A percentile compares a stretch with the other conserved stretches of the same genome.
Conservation (phyloP, 2,329 filamentous ascomycete genomes). For the Trichoderma endophyticum region DNA sequence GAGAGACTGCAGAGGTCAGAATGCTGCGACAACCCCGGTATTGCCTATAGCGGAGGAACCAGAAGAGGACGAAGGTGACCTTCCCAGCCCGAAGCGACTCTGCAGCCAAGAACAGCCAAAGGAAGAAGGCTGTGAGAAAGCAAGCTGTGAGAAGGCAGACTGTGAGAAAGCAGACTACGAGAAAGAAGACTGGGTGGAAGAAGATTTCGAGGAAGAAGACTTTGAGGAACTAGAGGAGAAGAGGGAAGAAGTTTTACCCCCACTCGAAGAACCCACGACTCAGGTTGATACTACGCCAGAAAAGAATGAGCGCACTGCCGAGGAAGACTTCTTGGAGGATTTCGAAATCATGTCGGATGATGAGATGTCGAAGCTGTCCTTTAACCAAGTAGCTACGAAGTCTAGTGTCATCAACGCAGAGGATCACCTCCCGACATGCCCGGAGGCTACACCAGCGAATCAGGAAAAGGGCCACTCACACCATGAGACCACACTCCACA, state of each 20-base stretch:
- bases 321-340: neutral
- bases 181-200: neutral
- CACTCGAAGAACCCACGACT: neutral
- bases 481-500: neutral
- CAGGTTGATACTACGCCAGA: neutral
- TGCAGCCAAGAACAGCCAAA: neutral
- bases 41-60: constrained; percentile 20
- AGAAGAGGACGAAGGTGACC: constrained; percentile 21
- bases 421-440: neutral
- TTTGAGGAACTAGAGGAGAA: neutral
- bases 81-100: neutral
- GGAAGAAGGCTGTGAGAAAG: neutral
- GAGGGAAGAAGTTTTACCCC: no score
- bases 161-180: no score
- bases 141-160: no score
- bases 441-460: neutral
- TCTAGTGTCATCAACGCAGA: neutral
- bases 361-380: neutral
- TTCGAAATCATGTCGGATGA: constrained; percentile 2
- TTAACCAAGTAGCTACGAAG: neutral
- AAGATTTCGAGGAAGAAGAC: neutral
- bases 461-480: neutral
- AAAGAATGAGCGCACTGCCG: neutral
- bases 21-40: neutral
- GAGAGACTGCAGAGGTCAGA: constrained; percentile 26